Conservation (phyloP, 2,329 filamentous ascomycete species). For the Ascocoryne sarcoides region DNA sequence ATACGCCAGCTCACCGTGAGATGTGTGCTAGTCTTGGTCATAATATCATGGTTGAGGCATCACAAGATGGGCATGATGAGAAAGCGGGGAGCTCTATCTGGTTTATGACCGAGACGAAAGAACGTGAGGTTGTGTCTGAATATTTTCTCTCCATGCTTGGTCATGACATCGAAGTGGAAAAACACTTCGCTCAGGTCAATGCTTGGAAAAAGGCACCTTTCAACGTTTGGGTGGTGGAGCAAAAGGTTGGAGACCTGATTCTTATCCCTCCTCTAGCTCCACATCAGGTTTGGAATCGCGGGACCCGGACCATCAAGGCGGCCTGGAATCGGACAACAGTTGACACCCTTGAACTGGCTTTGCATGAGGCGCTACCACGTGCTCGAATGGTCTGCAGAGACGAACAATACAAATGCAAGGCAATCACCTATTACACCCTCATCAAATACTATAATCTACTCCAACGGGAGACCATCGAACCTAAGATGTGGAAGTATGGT, state of each 20-base stretch:
- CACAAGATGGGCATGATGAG: slow-evolving; percentile 61
- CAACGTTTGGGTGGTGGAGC: slow-evolving; percentile 85
- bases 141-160: slow-evolving; percentile 90
- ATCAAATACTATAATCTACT: slow-evolving; percentile 65
- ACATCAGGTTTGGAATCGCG: slow-evolving; percentile 97
- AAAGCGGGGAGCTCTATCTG: slow-evolving; percentile 85
- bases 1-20: slow-evolving; percentile 88
- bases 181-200: slow-evolving; percentile 91
- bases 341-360: slow-evolving; percentile 78
- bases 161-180: slow-evolving; percentile 94
- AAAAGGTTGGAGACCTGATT: slow-evolving; percentile 84
- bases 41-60: slow-evolving; percentile 97
- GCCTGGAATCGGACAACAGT: slow-evolving; percentile 95
- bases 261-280: slow-evolving; percentile 86
- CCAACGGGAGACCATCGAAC: slow-evolving; percentile 38
- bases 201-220: slow-evolving; percentile 95
- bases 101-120: slow-evolving; percentile 98
- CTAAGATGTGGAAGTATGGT: slow-evolving; percentile 32
- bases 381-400: slow-evolving; percentile 89
- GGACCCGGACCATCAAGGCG: slow-evolving; percentile 92
- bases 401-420: slow-evolving; percentile 98
- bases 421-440: slow-evolving; percentile 83
- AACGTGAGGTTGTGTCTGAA: slow-evolving; percentile 81
- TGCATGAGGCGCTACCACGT: slow-evolving; percentile 80
- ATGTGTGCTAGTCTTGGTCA: slow-evolving; percentile 97